Evolutionary conservation across 2,329 filamentous ascomycete species (phyloP), one percentile per base, ranked within the genome.

Genomic region (Parastagonospora nodorum): DNA sequence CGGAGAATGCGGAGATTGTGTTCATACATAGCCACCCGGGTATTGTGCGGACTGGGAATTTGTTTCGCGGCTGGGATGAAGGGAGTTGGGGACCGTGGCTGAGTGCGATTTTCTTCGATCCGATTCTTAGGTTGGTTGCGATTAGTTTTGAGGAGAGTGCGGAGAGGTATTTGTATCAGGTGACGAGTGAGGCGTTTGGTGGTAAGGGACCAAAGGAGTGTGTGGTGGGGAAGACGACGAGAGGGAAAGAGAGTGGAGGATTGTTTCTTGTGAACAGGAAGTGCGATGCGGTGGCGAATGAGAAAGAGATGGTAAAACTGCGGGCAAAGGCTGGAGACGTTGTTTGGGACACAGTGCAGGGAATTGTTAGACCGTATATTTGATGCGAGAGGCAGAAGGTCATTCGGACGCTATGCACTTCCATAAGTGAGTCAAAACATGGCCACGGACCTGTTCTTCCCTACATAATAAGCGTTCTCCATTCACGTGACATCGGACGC

Each of bases 121-220:
- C 30, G 30, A 11, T 32, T n/a, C 9, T 32, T 10, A 32, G 30
- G 2, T 40, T 57, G 15, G 15, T 49, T 28, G 44, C 38, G 10
- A 55, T 35, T 15, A 44, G 29, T 12, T 40, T 41, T 11, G 16
- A 55, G 28, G 54, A 57, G 24, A 45, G 41, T 4, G 51, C 47
- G 4, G 32, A 51, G 33, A 54, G 54, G 40, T 32, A 54, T 27
- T 1, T 51, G 30, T 55, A 49, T 24, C 44, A 51, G 10, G 31
- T 37, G 7, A 50, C 48, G 6, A 57, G 51, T 41, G 51, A 31
- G 14, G 33, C 48, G 27, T 55, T 55, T 50, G 51, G 54, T 19
- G 45, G 48, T 4, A n/a, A 32, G 9, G 30, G 30, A 32, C 30
- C 30, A 32, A 32, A 32, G 4, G 30, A 10, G 8, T 15, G 41